phyloP scores from a whole-genome alignment of 306 rosid species.

The Vigna unguiculata region DNA sequence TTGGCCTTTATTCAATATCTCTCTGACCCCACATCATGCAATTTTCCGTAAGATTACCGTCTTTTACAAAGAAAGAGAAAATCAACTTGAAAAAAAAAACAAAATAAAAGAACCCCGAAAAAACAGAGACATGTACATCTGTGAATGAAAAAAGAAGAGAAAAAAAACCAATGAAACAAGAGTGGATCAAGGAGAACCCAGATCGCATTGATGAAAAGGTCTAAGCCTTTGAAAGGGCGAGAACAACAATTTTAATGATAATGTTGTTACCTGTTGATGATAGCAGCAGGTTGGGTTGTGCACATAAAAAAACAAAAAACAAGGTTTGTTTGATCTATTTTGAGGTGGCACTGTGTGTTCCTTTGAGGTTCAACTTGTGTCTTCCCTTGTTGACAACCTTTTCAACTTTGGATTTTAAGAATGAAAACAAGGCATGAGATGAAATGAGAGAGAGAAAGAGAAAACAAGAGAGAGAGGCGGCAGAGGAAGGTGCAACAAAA shows the following conservation, averaged over 20 bases:
- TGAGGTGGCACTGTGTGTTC: constrained; percentile 26
- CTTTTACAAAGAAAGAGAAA: background rate
- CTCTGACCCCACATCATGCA: constrained; percentile 10
- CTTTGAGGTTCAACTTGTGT: constrained; percentile 18
- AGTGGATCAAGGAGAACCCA: constrained; percentile 49
- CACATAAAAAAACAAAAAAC: constrained; percentile 40
- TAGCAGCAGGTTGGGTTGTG: constrained; percentile 24
- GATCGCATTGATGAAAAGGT: constrained; percentile 28
- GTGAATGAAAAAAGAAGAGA: too few species aligned
- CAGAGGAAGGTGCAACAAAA: constrained; percentile 54
- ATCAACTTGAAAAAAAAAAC: background rate
- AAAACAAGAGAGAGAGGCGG: constrained; percentile 27
- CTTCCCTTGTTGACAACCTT: constrained; percentile 36
- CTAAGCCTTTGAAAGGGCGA: constrained; percentile 31
- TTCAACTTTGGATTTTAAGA: constrained; percentile 3
- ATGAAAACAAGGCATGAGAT: constrained; percentile 34
- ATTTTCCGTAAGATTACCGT: background rate
- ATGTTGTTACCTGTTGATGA: constrained; percentile 44
- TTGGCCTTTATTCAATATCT: constrained; percentile 26
- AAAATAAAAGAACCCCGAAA: too few species aligned
- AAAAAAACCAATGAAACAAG: constrained; percentile 10
- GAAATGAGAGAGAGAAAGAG: constrained; percentile 6
- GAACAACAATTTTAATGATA: constrained; percentile 33
- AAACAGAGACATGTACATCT: background rate
- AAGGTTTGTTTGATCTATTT: constrained; percentile 26